Base-by-base conservation (phyloP, 2,329 filamentous ascomycete genomes). In the Trichoderma lentiforme region DNA sequence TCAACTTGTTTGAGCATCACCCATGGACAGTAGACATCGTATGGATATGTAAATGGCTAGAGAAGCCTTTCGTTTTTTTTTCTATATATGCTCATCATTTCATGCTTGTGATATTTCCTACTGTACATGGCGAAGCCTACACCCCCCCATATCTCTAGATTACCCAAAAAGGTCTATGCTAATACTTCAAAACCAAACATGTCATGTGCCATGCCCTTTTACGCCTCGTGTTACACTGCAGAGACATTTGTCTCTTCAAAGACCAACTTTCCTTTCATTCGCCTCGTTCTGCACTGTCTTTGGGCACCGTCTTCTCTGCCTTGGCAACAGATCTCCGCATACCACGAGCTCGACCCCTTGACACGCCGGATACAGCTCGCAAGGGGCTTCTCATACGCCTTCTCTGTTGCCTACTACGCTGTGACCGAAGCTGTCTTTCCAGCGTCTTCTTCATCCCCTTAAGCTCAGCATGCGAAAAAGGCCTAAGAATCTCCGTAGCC, bases 381-480 rank as follows among this genome's bases (percentile, higher is more conserved):
- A 71, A 7, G 3, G 70, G 53, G 26, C 21, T 61, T 12, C n/a
- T 68, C 63, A 53, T 3, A 24, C 32, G 34, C 39, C 70, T 63
- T 51, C 28, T 56, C 18, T 36, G 70, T 4, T 67, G 61, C 15
- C 28, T 71, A 15, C 8, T 47, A 15, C 56, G 32, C 53, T 36
- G 26, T 14, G 36, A 26, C 28, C 53, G 69, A 63, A 76, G 71
- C 64, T 76, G 74, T 69, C 66, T 73, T 57, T 74, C 73, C 34
- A 79, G 71, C 3, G 70, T 64, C 43, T 71, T 73, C 30, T 74
- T 73, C 76, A 79, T 78, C 14, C 61, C 70, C 18, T 69, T 73
- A 18, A 82, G 76, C 69, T 82, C 77, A 6, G 73, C 67, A 47
- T 80, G 76, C 9, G 80, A 77, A 30, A 82, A 74, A 4, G 74